Conservation (phyloP, 1,284 basidiomycete species). For the Cerrena zonata region DNA sequence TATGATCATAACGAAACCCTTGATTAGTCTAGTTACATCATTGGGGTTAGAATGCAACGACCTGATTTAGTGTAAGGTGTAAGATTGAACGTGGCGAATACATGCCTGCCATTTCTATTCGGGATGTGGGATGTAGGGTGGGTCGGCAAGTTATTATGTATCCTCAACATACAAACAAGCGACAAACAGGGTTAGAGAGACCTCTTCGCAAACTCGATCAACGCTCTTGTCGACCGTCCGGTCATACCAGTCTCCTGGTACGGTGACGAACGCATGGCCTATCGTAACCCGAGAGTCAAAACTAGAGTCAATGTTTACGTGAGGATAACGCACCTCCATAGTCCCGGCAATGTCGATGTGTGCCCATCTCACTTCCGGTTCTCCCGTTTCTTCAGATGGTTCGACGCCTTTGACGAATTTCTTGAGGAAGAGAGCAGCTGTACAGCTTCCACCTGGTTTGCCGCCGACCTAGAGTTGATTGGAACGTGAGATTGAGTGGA, state of each 20-base stretch:
- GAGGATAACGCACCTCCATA: slow-evolving; percentile 51
- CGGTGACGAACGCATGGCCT: slow-evolving; percentile 49
- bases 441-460: slow-evolving; percentile 67
- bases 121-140: no score
- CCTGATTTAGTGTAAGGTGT: no score
- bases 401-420: slow-evolving; percentile 74
- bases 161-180: no score
- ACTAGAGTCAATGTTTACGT: not conserved
- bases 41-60: no score
- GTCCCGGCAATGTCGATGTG: slow-evolving; percentile 83
- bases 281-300: slow-evolving; percentile 2
- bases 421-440: slow-evolving; percentile 85
- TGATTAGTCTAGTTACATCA: no score
- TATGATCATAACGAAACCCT: no score
- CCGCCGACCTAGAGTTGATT: slow-evolving; percentile 65
- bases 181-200: no score
- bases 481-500: slow-evolving; percentile 8
- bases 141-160: no score
- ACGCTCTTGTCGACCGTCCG: slow-evolving; percentile 58
- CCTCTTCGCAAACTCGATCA: slow-evolving; percentile 4
- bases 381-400: slow-evolving; percentile 38
- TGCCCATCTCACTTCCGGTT: slow-evolving; percentile 62
- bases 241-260: slow-evolving; percentile 79
- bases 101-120: no score
- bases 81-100: no score